Conservation (phyloP, 306 rosid species). For the Vigna trinervia region DNA sequence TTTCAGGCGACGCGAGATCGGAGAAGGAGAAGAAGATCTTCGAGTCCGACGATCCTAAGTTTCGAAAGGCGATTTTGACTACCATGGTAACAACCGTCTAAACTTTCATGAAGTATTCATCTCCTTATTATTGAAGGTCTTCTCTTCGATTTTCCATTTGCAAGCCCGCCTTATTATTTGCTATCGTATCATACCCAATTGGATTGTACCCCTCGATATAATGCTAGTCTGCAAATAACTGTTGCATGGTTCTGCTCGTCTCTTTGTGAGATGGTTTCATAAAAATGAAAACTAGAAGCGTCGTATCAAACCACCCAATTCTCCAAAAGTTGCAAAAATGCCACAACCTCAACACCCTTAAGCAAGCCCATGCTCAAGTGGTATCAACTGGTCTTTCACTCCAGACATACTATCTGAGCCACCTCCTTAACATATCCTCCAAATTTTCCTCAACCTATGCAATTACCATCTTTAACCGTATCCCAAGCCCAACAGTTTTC, state of each 20-base stretch:
- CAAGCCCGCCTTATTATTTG: too few relatives aligned
- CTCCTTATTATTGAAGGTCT: too few relatives aligned
- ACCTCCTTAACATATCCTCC: constrained; percentile 47
- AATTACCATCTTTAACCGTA: constrained; percentile 42
- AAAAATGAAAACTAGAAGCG: constrained; percentile 38
- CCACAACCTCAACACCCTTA: constrained; percentile 30
- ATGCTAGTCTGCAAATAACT: too few relatives aligned
- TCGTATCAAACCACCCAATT: constrained; percentile 44
- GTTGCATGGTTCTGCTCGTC: not conserved
- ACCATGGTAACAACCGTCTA: too few relatives aligned
- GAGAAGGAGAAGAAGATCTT: too few relatives aligned
- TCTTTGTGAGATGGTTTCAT: not conserved
- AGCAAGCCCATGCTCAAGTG: constrained; percentile 54
- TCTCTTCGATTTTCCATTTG: too few relatives aligned
- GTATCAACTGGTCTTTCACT: constrained; percentile 47
- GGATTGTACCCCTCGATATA: too few relatives aligned
- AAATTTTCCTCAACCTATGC: constrained; percentile 44
- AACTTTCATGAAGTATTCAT: too few relatives aligned
- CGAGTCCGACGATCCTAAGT: too few relatives aligned
- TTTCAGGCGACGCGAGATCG: too few relatives aligned
- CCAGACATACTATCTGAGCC: constrained; percentile 53
- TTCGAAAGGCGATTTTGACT: too few relatives aligned
- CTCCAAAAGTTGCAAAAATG: constrained; percentile 46
- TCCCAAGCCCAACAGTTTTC: constrained; percentile 52
- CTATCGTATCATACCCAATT: too few relatives aligned